A percentile compares a stretch with the other conserved stretches of the same genome.
Conservation (phyloP, 2,329 filamentous ascomycete genomes). For the Cladosporium sp. region DNA sequence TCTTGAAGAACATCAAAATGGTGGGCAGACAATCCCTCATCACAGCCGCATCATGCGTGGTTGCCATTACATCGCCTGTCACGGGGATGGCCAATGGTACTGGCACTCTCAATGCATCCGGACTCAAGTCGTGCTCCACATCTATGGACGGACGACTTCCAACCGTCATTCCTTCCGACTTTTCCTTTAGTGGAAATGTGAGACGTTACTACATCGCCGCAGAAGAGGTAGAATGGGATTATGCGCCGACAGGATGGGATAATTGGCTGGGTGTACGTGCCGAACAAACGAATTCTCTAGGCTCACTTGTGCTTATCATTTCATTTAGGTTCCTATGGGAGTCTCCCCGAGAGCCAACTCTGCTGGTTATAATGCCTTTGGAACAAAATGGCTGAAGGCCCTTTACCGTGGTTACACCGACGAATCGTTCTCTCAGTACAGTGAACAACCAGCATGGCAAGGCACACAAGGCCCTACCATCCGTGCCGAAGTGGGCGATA, state of each 20-base stretch:
- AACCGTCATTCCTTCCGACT: conserved; percentile 16
- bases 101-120: background rate
- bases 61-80: background rate
- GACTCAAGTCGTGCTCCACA: background rate
- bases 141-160: conserved; percentile 19
- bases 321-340: conserved; percentile 18
- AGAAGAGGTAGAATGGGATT: conserved; percentile 26
- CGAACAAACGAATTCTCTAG: background rate
- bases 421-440: conserved; percentile 19
- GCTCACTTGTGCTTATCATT: background rate
- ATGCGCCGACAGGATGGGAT: conserved; percentile 26
- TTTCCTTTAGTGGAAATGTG: conserved; percentile 21
- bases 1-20: background rate
- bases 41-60: background rate
- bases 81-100: background rate
- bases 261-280: conserved; percentile 24
- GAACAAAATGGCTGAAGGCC: conserved; percentile 28
- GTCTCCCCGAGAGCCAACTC: conserved; percentile 17
- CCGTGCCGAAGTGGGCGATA: conserved; percentile 25
- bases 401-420: conserved; percentile 32
- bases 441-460: conserved; percentile 25
- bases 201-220: conserved; percentile 25
- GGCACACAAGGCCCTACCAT: conserved; percentile 25
- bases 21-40: background rate
- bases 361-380: conserved; percentile 16